Conservation (phyloP, 2,329 filamentous ascomycete species). For the Trichophyton mentagrophytes region DNA sequence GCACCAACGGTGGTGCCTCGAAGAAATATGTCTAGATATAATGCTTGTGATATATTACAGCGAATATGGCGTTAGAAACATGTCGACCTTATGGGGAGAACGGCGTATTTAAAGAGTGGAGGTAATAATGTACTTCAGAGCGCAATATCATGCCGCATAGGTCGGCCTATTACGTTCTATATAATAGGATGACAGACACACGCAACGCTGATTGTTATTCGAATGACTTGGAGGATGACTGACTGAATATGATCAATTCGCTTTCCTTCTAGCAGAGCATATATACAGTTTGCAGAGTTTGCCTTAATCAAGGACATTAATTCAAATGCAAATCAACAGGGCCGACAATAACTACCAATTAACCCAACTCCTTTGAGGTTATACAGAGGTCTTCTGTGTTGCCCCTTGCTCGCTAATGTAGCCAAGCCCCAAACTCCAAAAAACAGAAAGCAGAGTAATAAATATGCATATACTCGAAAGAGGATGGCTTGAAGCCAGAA, state of each 20-base stretch:
- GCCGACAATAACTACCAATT: neutral
- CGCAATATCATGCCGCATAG: neutral
- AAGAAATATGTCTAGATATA: constrained; percentile 11
- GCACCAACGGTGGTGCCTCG: constrained; percentile 7
- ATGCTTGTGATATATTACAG: neutral
- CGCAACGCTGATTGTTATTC: too few relatives aligned
- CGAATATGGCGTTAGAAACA: neutral
- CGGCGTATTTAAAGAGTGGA: neutral
- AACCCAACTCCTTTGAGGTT: neutral
- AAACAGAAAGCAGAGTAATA: neutral
- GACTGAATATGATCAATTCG: neutral
- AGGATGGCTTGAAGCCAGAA: neutral
- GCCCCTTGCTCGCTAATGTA: neutral
- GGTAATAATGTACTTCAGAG: neutral
- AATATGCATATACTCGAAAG: neutral
- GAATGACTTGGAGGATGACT: too few relatives aligned
- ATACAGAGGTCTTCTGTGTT: neutral
- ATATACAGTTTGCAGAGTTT: neutral
- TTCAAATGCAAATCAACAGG: neutral
- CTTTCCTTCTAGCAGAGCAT: neutral
- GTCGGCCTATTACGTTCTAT: too few relatives aligned
- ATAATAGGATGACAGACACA: too few relatives aligned
- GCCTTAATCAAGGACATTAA: neutral
- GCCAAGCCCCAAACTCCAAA: neutral
- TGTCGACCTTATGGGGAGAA: neutral